Evolutionary conservation across 2,329 filamentous ascomycete genomes (phyloP), one percentile per base, ranked within the genome.

Genomic region (Zasmidium angulare): DNA sequence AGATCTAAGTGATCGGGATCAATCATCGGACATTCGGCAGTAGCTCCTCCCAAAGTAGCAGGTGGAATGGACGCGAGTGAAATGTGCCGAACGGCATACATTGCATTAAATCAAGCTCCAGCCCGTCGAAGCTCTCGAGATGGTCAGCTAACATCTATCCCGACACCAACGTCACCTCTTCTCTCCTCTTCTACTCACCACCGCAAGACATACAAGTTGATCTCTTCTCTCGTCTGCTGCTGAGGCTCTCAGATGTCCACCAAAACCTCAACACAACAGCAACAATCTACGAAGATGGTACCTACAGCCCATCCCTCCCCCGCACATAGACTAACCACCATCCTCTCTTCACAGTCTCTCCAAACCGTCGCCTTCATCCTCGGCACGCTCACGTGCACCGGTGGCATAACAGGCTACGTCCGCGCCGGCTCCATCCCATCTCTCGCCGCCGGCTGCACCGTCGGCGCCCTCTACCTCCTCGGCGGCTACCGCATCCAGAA

Each of bases 341-440:
- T 19, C 23, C 29, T 19, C 2, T 36, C 40, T 50, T n/a, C 46
- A 43, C 26, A 64, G 60, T 60, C 61, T 12, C 61, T 61, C 60
- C 62, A 58, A 61, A 68, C 67, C 58, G 86, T 91, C 71, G 91
- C 93, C 64, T 90, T 88, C 75, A 74, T 90, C 70, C 86, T 98
- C 71, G 90, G 89, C 62, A 82, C 86, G 64, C 82, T 98, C 60
- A 97, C 93, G 59, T 91, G 93, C 53, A 83, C 89, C 58, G 95
- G 95, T 69, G 95, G 95, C 65, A 88, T 90, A 61, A 89, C 90
- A 72, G 95, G 95, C 72, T 99, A 91, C 77, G 81, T 88, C 48
- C 87, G 88, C 74, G 95, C 93, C 0, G 85, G 91, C 60, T 98
- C 93, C 22, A 75, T 96, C 52, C 93, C 93, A 40, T 96, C 92